Conservation (phyloP, 257 asterid species). For the Capsicum rhomboideum region DNA sequence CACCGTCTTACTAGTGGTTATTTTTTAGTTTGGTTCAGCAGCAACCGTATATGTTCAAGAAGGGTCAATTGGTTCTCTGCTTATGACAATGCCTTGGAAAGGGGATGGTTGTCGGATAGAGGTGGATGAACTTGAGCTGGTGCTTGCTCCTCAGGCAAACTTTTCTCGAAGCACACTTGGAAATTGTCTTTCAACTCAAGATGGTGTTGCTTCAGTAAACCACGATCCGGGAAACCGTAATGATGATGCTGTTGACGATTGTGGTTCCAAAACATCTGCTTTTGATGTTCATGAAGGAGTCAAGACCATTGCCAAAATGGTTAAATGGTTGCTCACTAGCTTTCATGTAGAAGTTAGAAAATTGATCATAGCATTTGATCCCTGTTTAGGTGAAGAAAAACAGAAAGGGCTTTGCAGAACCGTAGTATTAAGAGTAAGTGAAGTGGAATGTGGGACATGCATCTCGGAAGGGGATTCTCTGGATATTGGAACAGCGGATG, state of each 20-base stretch:
- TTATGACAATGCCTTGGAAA: conserved; percentile 87
- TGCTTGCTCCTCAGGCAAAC: conserved; percentile 55
- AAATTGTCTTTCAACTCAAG: conserved; percentile 23
- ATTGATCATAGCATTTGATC: conserved; percentile 83
- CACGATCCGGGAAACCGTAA: conserved; percentile 34
- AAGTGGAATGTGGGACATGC: conserved; percentile 73
- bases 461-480: conserved; percentile 64
- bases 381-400: conserved; percentile 43
- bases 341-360: conserved; percentile 70
- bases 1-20: too few species aligned
- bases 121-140: conserved; percentile 84
- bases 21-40: conserved; percentile 57
- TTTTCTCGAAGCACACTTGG: conserved; percentile 29
- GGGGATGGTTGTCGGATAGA: conserved; percentile 81
- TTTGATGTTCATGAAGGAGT: conserved; percentile 98
- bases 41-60: conserved; percentile 62
- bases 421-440: conserved; percentile 79
- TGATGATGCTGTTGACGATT: conserved; percentile 19
- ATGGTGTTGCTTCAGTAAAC: conserved; percentile 12
- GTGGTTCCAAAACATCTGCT: conserved; percentile 26
- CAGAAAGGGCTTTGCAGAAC: conserved; percentile 39
- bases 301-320: conserved; percentile 91
- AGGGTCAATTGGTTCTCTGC: conserved; percentile 85
- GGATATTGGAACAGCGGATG: conserved; percentile 22
- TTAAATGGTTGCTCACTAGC: conserved; percentile 85